These are phyloP conservation scores for Vitis amurensis DNA, from an alignment of 164 flowering plant genomes.

Conservation along the genomic window DNA sequence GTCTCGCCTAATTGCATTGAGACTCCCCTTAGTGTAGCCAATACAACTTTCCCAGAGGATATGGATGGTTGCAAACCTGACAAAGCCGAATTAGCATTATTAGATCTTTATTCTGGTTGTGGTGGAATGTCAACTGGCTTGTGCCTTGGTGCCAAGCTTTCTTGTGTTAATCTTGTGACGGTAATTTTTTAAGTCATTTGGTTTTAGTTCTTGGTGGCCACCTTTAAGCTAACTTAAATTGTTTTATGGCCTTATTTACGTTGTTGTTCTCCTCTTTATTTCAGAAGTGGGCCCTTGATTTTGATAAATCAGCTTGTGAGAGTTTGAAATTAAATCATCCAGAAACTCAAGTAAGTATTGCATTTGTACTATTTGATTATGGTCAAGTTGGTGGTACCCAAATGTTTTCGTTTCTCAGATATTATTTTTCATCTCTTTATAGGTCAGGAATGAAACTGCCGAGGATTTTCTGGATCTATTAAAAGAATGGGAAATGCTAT, in stretches of 20 bases:
- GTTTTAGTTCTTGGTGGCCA: not conserved
- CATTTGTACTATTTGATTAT: not conserved
- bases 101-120: slow-evolving; percentile 55
- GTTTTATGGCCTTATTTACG: not conserved
- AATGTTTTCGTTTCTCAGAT: too few relatives aligned
- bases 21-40: not conserved
- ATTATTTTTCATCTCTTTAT: slow-evolving; percentile 8
- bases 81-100: slow-evolving; percentile 43
- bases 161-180: slow-evolving; percentile 63
- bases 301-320: slow-evolving; percentile 62
- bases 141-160: slow-evolving; percentile 74
- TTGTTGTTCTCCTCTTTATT: not conserved
- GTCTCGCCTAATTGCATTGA: not conserved
- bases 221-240: slow-evolving; percentile 3
- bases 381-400: not conserved
- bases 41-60: not conserved
- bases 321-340: slow-evolving; percentile 87
- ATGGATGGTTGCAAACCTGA: slow-evolving; percentile 14
- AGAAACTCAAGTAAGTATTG: slow-evolving; percentile 56
- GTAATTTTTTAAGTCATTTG: slow-evolving; percentile 32
- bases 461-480: slow-evolving; percentile 72
- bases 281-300: slow-evolving; percentile 90
- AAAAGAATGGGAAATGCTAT: slow-evolving; percentile 81
- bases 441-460: slow-evolving; percentile 90
- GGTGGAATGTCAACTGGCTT: slow-evolving; percentile 96